Percentiles rank a stretch among this genome's conserved stretches.
phyloP scores from a whole-genome alignment of 108 stramenopile genomes.

The Nannochloropsis salina region DNA sequence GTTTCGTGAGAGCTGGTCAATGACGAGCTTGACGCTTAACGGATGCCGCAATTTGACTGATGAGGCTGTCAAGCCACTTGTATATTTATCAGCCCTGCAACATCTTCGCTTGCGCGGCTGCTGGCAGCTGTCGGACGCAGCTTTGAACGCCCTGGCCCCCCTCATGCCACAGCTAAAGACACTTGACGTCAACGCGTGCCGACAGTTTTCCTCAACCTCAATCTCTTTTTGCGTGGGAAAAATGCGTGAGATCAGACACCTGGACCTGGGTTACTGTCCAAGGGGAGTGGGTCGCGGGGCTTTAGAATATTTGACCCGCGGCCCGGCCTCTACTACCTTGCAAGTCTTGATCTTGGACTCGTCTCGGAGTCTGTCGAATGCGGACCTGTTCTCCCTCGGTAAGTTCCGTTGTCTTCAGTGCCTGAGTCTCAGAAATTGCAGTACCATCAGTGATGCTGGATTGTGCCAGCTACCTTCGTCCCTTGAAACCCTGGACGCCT shows the following conservation, averaged over 20 bases:
- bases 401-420: background rate
- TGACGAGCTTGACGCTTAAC: background rate
- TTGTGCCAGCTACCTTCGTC: background rate
- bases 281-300: background rate
- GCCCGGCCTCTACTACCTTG: background rate
- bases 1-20: background rate
- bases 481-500: background rate
- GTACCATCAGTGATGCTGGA: background rate
- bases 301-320: background rate
- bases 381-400: background rate
- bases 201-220: background rate
- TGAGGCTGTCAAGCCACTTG: background rate
- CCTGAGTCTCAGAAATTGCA: background rate
- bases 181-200: background rate
- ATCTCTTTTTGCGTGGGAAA: background rate
- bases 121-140: slow-evolving; percentile 10
- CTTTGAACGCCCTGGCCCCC: background rate
- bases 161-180: background rate
- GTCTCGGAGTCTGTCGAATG: background rate
- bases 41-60: background rate
- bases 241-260: background rate
- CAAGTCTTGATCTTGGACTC: background rate
- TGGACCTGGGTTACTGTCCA: slow-evolving; percentile 14
- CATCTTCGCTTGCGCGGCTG: slow-evolving; percentile 3
- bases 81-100: slow-evolving; percentile 5